These are phyloP conservation scores for Peniophora sp. DNA, from an alignment of 1,284 basidiomycete genomes.

Conservation along the genomic window DNA sequence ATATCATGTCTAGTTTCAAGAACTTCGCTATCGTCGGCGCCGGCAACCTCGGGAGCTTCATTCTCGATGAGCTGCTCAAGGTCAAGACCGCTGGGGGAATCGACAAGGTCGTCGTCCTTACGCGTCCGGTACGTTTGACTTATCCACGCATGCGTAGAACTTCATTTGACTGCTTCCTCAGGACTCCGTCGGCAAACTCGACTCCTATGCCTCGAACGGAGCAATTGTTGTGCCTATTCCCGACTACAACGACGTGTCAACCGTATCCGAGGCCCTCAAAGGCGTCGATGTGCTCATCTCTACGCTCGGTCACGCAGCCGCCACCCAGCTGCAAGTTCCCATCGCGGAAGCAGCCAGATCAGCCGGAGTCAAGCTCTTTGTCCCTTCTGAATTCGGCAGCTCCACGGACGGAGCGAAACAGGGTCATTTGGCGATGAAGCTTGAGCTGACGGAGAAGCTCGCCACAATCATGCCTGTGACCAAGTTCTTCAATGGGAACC, in stretches of 20 bases:
- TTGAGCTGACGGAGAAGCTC: conserved; percentile 4
- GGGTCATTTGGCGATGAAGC: neutral
- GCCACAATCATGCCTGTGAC: conserved; percentile 10
- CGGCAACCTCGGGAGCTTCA: no score
- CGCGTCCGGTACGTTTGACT: no score
- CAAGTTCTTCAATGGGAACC: conserved; percentile 8
- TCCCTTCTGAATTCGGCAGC: conserved; percentile 31
- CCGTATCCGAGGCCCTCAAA: neutral
- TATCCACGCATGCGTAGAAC: no score
- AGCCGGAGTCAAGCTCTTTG: conserved; percentile 28
- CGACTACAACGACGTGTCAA: neutral
- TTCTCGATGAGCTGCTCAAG: no score
- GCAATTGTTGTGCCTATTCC: no score
- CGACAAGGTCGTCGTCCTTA: no score
- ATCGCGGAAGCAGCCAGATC: conserved; percentile 28
- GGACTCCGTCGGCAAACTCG: no score
- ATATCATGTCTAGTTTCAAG: no score
- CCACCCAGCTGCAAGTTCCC: conserved; percentile 2
- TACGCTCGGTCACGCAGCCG: neutral
- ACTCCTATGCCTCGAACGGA: no score
- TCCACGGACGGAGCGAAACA: neutral
- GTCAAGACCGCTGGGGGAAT: no score
- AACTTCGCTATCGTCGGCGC: no score
- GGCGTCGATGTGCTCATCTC: neutral
- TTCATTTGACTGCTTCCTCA: no score